Evolutionary conservation across 140 eudicot genomes (phyloP), one percentile per base, ranked within the genome.

Genomic region (Stevia rebaudiana): DNA sequence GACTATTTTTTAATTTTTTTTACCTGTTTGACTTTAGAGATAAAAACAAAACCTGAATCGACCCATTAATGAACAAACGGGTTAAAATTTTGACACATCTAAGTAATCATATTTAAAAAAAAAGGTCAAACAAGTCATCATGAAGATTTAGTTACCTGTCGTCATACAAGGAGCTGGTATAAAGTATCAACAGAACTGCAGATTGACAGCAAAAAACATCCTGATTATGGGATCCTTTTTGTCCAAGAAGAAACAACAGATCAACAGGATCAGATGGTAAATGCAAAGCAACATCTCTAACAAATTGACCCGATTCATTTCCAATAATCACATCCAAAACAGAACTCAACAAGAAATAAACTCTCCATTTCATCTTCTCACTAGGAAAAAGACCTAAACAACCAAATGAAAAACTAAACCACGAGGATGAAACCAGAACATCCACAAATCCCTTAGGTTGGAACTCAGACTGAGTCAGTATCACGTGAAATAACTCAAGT

Each of bases 221-320:
- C 57, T 69, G 62, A 76, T 83, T 79, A 67, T 76, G 81, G 28
- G 80, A 83, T 33, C 88, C 77, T 74, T 76, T 92, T 76, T 85
- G 95, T 46, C 95, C 97, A 8, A 92, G 80, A 21, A 92, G 76
- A 76, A 81, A 88, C 51, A 92, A 74, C 76, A 85, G 63, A 84
- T 88, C 99, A 16, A 80, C 24, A 59, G 97, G 99, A 80, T 92
- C 99, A 28, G 83, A 70, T 52, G 99, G 99, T 57, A 92, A 84
- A 79, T 74, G 67, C 28, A 75, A 60, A 63, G 86, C 94, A 70
- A 83, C 89, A 83, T 84, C 94, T 63, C 89, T 81, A 61, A 92
- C 69, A 65, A 74, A 70, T 62, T 85, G 76, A 43, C 95, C 99
- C 37, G 71, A 77, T 49, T 78, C 92, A 79, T 72, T 68, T 30